Evolutionary conservation across 192 early-diverging fungal genomes (phyloP).

Genomic region (Gamsiella multidivaricata): DNA sequence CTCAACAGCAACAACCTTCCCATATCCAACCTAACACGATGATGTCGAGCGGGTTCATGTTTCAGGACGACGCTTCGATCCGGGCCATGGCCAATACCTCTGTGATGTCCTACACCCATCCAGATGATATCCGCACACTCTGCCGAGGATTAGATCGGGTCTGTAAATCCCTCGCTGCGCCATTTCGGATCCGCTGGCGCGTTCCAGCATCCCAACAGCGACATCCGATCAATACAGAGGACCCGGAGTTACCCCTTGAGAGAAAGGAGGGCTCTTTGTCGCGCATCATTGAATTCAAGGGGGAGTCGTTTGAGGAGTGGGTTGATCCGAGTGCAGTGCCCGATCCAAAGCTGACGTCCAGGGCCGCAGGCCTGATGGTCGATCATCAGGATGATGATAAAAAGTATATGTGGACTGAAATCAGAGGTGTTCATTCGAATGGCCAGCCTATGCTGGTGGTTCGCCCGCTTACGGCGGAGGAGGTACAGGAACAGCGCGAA

Average conservation of each 20-base stretch:
- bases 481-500: not conserved
- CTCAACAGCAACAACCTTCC: slow-evolving; percentile 5
- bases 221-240: not conserved
- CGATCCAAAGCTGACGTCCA: not conserved
- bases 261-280: too few relatives aligned
- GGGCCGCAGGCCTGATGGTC: not conserved
- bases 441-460: slow-evolving; percentile 33
- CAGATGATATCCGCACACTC: slow-evolving; percentile 29
- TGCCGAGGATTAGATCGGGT: slow-evolving; percentile 29
- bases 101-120: slow-evolving; percentile 32
- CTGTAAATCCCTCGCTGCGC: slow-evolving; percentile 20
- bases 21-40: not conserved
- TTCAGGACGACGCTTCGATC: not conserved
- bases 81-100: slow-evolving; percentile 24
- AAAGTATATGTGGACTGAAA: slow-evolving; percentile 24
- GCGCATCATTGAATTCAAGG: slow-evolving; percentile 34
- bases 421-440: slow-evolving; percentile 22
- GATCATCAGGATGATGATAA: not conserved
- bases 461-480: slow-evolving; percentile 17
- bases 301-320: slow-evolving; percentile 44
- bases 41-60: not conserved
- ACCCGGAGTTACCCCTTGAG: not conserved
- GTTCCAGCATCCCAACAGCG: not conserved
- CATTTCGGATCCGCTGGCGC: slow-evolving; percentile 34
- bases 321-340: slow-evolving; percentile 22